phyloP scores from a whole-genome alignment of 2,329 filamentous ascomycete species.

The Gaeumannomyces tritici region DNA sequence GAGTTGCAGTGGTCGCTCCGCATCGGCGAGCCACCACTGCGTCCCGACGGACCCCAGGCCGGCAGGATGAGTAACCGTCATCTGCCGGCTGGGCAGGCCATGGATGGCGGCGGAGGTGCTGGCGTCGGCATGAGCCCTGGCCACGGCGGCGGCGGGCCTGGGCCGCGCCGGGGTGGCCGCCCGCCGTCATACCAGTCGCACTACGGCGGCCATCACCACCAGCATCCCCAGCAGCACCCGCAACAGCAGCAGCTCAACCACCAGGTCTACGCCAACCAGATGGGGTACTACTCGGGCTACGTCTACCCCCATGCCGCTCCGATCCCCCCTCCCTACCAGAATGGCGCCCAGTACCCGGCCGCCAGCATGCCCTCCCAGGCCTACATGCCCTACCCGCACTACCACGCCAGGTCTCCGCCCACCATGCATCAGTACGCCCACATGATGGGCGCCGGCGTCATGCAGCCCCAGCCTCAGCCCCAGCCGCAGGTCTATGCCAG shows the following conservation, averaged over 20 bases:
- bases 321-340: slow-evolving; percentile 51
- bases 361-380: slow-evolving; percentile 23
- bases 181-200: slow-evolving; percentile 24
- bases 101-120: slow-evolving; percentile 31
- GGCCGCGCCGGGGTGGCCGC: slow-evolving; percentile 20
- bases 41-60: slow-evolving; percentile 40
- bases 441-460: slow-evolving; percentile 34
- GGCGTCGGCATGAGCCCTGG: slow-evolving; percentile 7
- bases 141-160: slow-evolving; percentile 15
- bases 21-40: slow-evolving; percentile 21
- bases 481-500: slow-evolving; percentile 36
- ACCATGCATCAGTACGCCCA: slow-evolving; percentile 46
- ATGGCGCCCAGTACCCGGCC: slow-evolving; percentile 17
- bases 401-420: slow-evolving; percentile 38
- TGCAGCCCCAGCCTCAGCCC: slow-evolving; percentile 17
- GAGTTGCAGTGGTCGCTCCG: slow-evolving; percentile 17
- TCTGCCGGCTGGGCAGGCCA: slow-evolving; percentile 67
- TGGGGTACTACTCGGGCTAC: slow-evolving; percentile 37
- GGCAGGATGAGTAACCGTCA: slow-evolving; percentile 70
- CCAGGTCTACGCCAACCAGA: slow-evolving; percentile 40
- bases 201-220: slow-evolving; percentile 8
- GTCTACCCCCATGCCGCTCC: slow-evolving; percentile 29
- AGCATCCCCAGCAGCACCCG: slow-evolving; percentile 14
- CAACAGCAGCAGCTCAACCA: slow-evolving; percentile 28
- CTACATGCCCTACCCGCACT: slow-evolving; percentile 37